phyloP scores from a whole-genome alignment of 2,329 filamentous ascomycete genomes.

The Xylaria digitata region DNA sequence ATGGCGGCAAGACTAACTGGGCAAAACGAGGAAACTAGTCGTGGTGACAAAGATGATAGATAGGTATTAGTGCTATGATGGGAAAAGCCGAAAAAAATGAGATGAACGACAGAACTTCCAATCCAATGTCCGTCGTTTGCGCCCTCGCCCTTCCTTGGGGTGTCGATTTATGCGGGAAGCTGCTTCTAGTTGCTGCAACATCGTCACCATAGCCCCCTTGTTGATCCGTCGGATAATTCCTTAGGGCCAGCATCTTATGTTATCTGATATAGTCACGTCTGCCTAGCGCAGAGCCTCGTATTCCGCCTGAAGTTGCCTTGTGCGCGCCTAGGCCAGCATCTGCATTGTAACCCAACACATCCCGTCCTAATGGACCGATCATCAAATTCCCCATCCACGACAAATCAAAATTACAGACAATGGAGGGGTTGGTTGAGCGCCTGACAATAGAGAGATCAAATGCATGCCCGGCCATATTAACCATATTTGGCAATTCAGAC shows the following conservation, averaged over 20 bases:
- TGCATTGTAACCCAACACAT: conserved; percentile 24
- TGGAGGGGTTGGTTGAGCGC: conserved; percentile 14
- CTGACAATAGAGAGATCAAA: conserved; percentile 4
- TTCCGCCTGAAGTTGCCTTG: conserved; percentile 33
- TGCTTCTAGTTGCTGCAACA: conserved; percentile 11
- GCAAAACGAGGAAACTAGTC: neutral
- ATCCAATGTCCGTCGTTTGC: conserved; percentile 3
- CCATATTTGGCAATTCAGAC: conserved; percentile 23
- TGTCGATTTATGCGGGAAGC: conserved; percentile 11
- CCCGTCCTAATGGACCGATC: conserved; percentile 6
- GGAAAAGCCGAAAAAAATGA: neutral
- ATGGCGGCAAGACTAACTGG: neutral
- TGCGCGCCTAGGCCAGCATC: conserved; percentile 14
- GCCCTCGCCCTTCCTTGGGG: neutral
- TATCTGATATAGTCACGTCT: conserved; percentile 24
- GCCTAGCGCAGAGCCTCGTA: conserved; percentile 33
- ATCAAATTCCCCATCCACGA: conserved; percentile 8
- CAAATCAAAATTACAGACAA: neutral
- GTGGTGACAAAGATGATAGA: neutral
- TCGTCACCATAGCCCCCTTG: conserved; percentile 9
- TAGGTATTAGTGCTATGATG: conserved; percentile 2
- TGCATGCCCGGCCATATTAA: neutral
- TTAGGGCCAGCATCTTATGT: conserved; percentile 1
- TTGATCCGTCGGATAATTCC: conserved; percentile 9
- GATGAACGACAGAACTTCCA: conserved; percentile 8